A percentile compares a stretch with the other conserved stretches of the same genome.
Evolutionary conservation across 306 rosid genomes (phyloP).

Genomic region (Citrullus mucosospermus): DNA sequence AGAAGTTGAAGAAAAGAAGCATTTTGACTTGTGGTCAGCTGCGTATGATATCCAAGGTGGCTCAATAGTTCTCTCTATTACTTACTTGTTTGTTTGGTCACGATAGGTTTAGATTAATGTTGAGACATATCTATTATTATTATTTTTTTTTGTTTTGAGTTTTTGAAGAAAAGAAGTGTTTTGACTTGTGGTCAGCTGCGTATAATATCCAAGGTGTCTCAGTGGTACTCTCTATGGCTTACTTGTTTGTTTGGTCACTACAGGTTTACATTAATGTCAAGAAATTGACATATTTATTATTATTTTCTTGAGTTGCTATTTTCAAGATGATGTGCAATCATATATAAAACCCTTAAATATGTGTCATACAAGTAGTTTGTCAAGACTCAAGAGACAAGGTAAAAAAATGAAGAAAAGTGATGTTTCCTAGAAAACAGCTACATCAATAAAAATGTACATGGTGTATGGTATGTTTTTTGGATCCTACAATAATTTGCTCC

Average conservation of each 20-base stretch:
- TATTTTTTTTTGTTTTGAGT: not conserved
- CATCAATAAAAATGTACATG: not conserved
- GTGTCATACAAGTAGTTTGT: not conserved
- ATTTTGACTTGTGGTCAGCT: slow-evolving; percentile 63
- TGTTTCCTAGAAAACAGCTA: not conserved
- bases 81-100: not conserved
- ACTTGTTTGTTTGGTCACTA: no score
- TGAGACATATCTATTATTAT: not conserved
- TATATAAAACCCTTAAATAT: not conserved
- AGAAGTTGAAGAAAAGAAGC: slow-evolving; percentile 61
- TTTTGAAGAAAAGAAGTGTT: slow-evolving; percentile 52
- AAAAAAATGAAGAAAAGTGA: not conserved
- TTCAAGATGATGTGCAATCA: not conserved
- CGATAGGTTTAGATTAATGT: not conserved
- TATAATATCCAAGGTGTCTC: no score
- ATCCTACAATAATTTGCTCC: no score
- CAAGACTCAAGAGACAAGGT: not conserved
- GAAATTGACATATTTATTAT: no score
- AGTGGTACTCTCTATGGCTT: no score
- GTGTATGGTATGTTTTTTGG: not conserved
- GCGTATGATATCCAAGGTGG: slow-evolving; percentile 58
- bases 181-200: slow-evolving; percentile 59
- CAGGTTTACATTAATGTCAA: no score
- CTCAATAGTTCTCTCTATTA: slow-evolving; percentile 4
- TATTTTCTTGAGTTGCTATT: not conserved